Evolutionary conservation across 345 rosid species (phyloP), one percentile per base, ranked within the genome.

Genomic region (Iberis pinnata): DNA sequence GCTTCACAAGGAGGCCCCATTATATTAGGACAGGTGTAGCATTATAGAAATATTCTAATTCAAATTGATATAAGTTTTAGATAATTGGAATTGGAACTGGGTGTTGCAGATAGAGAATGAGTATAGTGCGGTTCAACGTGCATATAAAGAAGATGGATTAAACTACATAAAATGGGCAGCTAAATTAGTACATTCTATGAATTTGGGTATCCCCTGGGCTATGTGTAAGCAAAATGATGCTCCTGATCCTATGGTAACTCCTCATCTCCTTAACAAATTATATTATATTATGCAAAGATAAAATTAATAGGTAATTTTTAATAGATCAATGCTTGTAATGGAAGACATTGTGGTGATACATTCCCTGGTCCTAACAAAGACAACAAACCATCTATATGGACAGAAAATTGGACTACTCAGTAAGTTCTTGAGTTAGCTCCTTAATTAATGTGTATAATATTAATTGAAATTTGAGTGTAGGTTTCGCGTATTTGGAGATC

Each of bases 401-500:
- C 99, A 2, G 99, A 88, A 75, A 93, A 93, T 56, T 93, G 99
- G 97, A 93, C 97, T 50, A 83, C 97, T 33, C 94, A 88, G 94
- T 87, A 48, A 75, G 93, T 64, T 25, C 36, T 9, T 32, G n/a
- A n/a, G n/a, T n/a, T n/a, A 29, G 8, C 33, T 29, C 5, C 8
- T 29, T 29, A 29, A 6, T 29, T 29, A 29, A n/a, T n/a, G n/a
- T n/a, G n/a, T n/a, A n/a, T n/a, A 17, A 6, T 4, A 33, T 12
- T 12, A 40, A 40, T 37, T 49, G 48, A 41, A 32, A 42, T 36
- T 43, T 49, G 31, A 48, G 76, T 49, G 46, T 77, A 76, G 71
- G 78, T 78, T 53, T 39, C 81, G 76, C 11, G 82, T 78, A 39
- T 87, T 69, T 47, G 98, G 98, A 0, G 72, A 69, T 14, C 80